Conservation (phyloP, 371 early-diverging fungal genomes). For the Catenaria anguillulae region DNA sequence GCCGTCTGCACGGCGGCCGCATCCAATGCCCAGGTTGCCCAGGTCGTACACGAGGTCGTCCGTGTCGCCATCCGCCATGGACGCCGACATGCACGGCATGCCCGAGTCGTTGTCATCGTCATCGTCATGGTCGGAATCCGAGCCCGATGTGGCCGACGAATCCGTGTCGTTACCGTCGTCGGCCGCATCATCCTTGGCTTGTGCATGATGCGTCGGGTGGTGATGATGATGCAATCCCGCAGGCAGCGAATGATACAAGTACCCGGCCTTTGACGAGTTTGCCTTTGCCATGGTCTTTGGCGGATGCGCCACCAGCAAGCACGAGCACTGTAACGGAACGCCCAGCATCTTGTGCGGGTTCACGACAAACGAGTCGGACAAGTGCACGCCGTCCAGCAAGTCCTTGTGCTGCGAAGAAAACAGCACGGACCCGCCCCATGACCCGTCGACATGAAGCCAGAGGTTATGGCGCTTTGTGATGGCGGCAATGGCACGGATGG, state of each 20-base stretch:
- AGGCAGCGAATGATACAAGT: conserved; percentile 45
- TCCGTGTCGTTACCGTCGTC: too few relatives aligned
- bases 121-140: too few relatives aligned
- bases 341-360: conserved; percentile 81
- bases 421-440: conserved; percentile 65
- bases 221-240: too few relatives aligned
- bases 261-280: conserved; percentile 49
- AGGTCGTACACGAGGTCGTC: too few relatives aligned
- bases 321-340: conserved; percentile 67
- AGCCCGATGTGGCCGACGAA: not conserved
- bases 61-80: not conserved
- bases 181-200: too few relatives aligned
- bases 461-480: conserved; percentile 46
- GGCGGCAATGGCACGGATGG: conserved; percentile 37
- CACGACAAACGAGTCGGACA: conserved; percentile 56
- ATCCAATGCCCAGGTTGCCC: conserved; percentile 69
- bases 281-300: conserved; percentile 28
- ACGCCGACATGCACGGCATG: too few relatives aligned
- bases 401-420: conserved; percentile 33
- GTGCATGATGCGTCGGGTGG: too few relatives aligned
- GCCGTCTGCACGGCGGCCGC: conserved; percentile 71
- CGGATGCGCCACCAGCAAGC: conserved; percentile 41
- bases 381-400: conserved; percentile 34
- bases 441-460: conserved; percentile 76
- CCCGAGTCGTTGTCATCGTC: too few relatives aligned